Percentiles rank a stretch among this genome's conserved stretches.
Evolutionary conservation across 1,284 basidiomycete genomes (phyloP).

Genomic region (Boletellus sp.): DNA sequence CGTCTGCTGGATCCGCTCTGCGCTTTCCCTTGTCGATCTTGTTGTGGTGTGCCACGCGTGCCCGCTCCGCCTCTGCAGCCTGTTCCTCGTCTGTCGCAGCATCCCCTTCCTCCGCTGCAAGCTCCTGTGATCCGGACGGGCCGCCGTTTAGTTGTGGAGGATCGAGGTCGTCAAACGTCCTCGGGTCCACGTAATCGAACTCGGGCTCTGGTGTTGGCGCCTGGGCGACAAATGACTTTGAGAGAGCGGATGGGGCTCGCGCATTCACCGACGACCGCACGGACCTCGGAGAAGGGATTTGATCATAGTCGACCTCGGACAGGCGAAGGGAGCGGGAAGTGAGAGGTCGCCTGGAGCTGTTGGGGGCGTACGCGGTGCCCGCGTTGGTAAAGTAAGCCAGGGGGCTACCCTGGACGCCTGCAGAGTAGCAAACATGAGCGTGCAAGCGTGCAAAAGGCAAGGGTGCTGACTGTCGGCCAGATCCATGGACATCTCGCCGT

Average conservation of each 20-base stretch:
- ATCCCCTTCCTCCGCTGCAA: conserved; percentile 39
- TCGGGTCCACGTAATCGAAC: conserved; percentile 23
- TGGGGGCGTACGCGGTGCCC: conserved; percentile 44
- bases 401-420: conserved; percentile 41
- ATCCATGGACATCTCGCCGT: conserved; percentile 73
- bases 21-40: conserved; percentile 38
- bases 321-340: conserved; percentile 51
- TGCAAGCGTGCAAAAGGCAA: not conserved
- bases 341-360: conserved; percentile 44
- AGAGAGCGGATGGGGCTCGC: conserved; percentile 47
- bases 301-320: conserved; percentile 61
- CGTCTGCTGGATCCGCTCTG: conserved; percentile 28
- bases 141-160: conserved; percentile 31
- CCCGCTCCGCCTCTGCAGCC: conserved; percentile 33
- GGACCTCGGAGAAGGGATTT: conserved; percentile 60
- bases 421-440: conserved; percentile 7
- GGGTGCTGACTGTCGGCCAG: conserved; percentile 54
- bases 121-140: conserved; percentile 31
- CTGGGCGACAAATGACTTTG: conserved; percentile 33
- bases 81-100: conserved; percentile 21
- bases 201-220: conserved; percentile 31
- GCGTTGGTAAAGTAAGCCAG: conserved; percentile 53
- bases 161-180: conserved; percentile 33
- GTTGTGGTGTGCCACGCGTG: conserved; percentile 23
- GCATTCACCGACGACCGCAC: conserved; percentile 39